Evolutionary conservation across 1,284 basidiomycete species (phyloP), one percentile per base, ranked within the genome.

Genomic region (Boletus putidus): DNA sequence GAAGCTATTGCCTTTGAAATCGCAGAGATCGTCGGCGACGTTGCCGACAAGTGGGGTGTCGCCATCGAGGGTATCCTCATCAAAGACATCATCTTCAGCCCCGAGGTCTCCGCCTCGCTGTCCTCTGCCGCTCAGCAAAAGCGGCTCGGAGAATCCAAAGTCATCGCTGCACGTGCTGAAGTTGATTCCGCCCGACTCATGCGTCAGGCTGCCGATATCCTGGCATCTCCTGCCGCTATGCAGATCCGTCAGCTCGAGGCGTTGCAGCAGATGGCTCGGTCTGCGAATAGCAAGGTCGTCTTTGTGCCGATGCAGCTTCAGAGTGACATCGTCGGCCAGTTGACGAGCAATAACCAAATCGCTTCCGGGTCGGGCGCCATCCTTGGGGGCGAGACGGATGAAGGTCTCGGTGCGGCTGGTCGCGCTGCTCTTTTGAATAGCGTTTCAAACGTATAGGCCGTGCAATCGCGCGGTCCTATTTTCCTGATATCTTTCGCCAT

Each of bases 1-100:
- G 96, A 98, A 72, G 94, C 92, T 57, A 94, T 98, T 63, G 96
- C 96, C 6, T 89, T 90, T 69, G 96, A 98, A 75, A 96, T 98
- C 57, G 94, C 93, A 49, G 94, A 96, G 74, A 96, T 98, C 59
- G 92, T 97, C 25, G 85, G 89, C 53, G 84, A 95, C 73, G 82
- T 92, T 50, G 89, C 91, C 16, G 90, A 92, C 72, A 82, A 93
- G 75, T 98, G 96, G 96, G 96, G 96, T 75, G 95, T 98, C 48
- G 83, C 89, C 36, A 94, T 97, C 73, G 94, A 97, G 76, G 91
- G 91, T 56, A 96, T 98, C 77, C 85, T 97, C 77, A 94, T 91
- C 79, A 91, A 92, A 77, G 93, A 96, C 75, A 93, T 95, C 78
- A 89, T 94, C 76, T 97, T 98, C 82, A 92, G 89, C 48, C 69